A percentile compares a stretch with the other conserved stretches of the same genome.
phyloP scores from a whole-genome alignment of 2,329 filamentous ascomycete genomes.

The Monilinia fructigena region DNA sequence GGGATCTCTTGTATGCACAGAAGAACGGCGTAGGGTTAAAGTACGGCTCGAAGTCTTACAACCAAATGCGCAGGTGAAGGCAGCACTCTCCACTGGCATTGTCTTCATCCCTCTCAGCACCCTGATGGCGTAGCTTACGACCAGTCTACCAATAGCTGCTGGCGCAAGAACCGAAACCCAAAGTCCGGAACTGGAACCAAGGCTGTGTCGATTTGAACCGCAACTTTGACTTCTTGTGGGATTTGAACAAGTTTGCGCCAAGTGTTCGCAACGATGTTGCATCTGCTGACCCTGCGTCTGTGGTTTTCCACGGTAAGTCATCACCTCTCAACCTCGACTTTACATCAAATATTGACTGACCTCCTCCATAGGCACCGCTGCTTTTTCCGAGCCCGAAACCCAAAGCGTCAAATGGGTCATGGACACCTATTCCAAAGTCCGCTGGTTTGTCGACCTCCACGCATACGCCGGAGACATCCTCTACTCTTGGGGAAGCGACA shows the following conservation, averaged over 20 bases:
- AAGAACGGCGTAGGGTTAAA: slow-evolving; percentile 49
- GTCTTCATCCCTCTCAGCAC: slow-evolving; percentile 53
- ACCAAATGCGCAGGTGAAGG: slow-evolving; percentile 51
- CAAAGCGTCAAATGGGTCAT: slow-evolving; percentile 54
- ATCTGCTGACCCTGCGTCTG: slow-evolving; percentile 38
- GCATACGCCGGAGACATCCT: slow-evolving; percentile 53
- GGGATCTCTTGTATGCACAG: slow-evolving; percentile 55
- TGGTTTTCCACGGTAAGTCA: slow-evolving; percentile 43
- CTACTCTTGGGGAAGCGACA: slow-evolving; percentile 58
- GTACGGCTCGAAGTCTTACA: slow-evolving; percentile 54
- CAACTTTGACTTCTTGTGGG: slow-evolving; percentile 59
- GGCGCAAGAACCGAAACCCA: slow-evolving; percentile 57
- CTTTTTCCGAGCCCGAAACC: slow-evolving; percentile 57
- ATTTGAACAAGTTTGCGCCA: slow-evolving; percentile 48
- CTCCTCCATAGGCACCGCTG: slow-evolving; percentile 43
- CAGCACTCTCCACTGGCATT: slow-evolving; percentile 52
- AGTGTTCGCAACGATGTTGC: slow-evolving; percentile 44
- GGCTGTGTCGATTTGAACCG: slow-evolving; percentile 54
- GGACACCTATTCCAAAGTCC: slow-evolving; percentile 49
- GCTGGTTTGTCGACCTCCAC: slow-evolving; percentile 60
- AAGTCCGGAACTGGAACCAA: slow-evolving; percentile 40
- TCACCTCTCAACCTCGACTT: neutral
- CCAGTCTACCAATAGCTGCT: slow-evolving; percentile 50
- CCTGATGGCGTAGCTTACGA: slow-evolving; percentile 53
- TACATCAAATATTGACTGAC: neutral